phyloP scores from a whole-genome alignment of 2,329 filamentous ascomycete species.

The Arthrobotrys sinensis region DNA sequence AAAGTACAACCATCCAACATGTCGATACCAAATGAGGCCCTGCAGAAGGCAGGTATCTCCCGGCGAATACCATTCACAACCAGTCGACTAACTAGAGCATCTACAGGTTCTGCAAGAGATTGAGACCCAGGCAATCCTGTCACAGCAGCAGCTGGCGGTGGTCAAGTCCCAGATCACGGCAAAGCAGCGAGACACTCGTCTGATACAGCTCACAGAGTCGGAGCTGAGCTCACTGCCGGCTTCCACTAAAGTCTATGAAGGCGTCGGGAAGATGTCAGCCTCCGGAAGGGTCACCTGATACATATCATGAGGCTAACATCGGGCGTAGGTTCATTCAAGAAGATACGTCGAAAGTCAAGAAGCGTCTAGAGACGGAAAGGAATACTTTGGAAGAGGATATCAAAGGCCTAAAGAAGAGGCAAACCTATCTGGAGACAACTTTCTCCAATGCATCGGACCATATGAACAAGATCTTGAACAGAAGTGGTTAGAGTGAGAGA shows the following conservation, averaged over 20 bases:
- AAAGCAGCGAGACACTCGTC: slow-evolving; percentile 89
- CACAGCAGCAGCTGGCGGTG: slow-evolving; percentile 91
- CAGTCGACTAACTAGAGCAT: slow-evolving; percentile 30
- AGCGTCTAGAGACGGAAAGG: slow-evolving; percentile 82
- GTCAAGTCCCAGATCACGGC: slow-evolving; percentile 86
- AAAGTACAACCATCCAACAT: slow-evolving; percentile 71
- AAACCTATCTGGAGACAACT: slow-evolving; percentile 94
- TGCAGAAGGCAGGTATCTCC: slow-evolving; percentile 82
- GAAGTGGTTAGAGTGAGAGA: slow-evolving; percentile 67
- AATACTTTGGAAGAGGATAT: slow-evolving; percentile 83
- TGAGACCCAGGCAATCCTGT: slow-evolving; percentile 86
- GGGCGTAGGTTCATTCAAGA: slow-evolving; percentile 84
- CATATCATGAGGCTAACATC: slow-evolving; percentile 27
- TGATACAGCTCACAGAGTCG: slow-evolving; percentile 86
- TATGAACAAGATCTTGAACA: slow-evolving; percentile 86
- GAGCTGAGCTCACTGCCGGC: slow-evolving; percentile 84
- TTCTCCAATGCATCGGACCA: slow-evolving; percentile 94
- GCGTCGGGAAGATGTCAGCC: slow-evolving; percentile 94
- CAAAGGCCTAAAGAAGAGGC: slow-evolving; percentile 84
- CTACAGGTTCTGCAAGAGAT: slow-evolving; percentile 81
- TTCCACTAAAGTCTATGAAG: slow-evolving; percentile 89
- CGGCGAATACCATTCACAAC: background rate
- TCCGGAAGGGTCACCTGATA: slow-evolving; percentile 22
- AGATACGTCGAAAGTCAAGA: slow-evolving; percentile 79
- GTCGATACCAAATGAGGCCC: slow-evolving; percentile 93